phyloP scores from a whole-genome alignment of 805 yeast species.

The Sporopachydermia quercuum region DNA sequence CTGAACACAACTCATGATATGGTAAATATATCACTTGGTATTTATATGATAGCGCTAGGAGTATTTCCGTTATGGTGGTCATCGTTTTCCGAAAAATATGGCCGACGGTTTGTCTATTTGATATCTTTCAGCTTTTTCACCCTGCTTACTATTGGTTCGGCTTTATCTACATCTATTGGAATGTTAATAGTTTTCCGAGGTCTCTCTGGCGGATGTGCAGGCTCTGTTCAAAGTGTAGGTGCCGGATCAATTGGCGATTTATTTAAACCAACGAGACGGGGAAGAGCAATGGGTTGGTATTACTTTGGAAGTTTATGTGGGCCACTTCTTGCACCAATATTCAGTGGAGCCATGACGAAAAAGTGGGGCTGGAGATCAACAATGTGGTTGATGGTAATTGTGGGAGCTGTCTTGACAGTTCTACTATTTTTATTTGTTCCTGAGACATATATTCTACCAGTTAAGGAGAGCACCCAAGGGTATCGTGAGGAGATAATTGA shows the following conservation, averaged over 20 bases:
- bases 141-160: constrained; percentile 50
- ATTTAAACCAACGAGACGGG: constrained; percentile 44
- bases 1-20: constrained; percentile 38
- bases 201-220: constrained; percentile 54
- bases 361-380: constrained; percentile 71
- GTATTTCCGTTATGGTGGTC: constrained; percentile 74
- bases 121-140: constrained; percentile 41
- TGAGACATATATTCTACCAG: no score
- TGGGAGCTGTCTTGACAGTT: constrained; percentile 32
- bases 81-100: constrained; percentile 49
- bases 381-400: constrained; percentile 56
- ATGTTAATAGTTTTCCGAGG: constrained; percentile 48
- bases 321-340: constrained; percentile 54
- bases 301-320: constrained; percentile 63
- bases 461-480: no score
- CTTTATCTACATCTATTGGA: constrained; percentile 40
- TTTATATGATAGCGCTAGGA: constrained; percentile 51
- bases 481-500: no score
- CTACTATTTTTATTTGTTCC: constrained; percentile 36
- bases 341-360: constrained; percentile 52
- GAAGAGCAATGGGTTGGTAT: constrained; percentile 54
- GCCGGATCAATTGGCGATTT: constrained; percentile 71
- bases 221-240: constrained; percentile 66
- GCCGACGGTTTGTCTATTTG: constrained; percentile 58
- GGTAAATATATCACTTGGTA: constrained; percentile 60